Percentiles rank a stretch among this genome's conserved stretches.
These are phyloP conservation scores for Hirsutella minnesotensis DNA, from an alignment of 2,329 filamentous ascomycete genomes.

Conservation along the genomic window DNA sequence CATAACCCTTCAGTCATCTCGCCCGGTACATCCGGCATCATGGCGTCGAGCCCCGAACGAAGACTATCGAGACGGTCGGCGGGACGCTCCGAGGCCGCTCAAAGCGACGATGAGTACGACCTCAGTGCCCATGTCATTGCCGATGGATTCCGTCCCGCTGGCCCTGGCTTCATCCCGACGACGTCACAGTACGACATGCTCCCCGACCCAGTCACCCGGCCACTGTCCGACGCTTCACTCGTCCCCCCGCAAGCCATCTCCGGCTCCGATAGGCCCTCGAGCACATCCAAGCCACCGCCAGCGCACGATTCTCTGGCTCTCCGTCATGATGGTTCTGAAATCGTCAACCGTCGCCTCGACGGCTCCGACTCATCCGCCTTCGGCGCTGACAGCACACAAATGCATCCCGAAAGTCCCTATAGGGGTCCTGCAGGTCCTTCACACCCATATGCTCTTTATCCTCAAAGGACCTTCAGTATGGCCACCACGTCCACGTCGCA, in stretches of 20 bases:
- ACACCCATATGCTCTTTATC: constrained; percentile 77
- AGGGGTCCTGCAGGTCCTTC: constrained; percentile 62
- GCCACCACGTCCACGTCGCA: constrained; percentile 57
- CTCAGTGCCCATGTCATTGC: constrained; percentile 38
- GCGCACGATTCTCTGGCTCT: constrained; percentile 38
- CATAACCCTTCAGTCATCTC: not conserved
- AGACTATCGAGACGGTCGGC: constrained; percentile 31
- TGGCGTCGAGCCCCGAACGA: constrained; percentile 27
- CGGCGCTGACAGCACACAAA: constrained; percentile 21
- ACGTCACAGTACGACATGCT: not conserved
- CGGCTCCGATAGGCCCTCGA: constrained; percentile 33
- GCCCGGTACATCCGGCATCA: constrained; percentile 29
- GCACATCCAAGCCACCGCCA: constrained; percentile 41
- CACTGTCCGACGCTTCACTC: constrained; percentile 6
- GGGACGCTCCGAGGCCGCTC: constrained; percentile 20
- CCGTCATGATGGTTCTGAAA: constrained; percentile 35
- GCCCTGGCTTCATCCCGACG: not conserved
- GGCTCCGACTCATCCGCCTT: constrained; percentile 14
- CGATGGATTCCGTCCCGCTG: constrained; percentile 23
- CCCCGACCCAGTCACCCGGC: constrained; percentile 6
- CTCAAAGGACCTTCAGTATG: constrained; percentile 58
- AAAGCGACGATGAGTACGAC: constrained; percentile 32
- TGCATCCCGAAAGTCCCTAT: constrained; percentile 50
- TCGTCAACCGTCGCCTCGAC: constrained; percentile 3
- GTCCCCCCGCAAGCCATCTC: constrained; percentile 11